These are phyloP conservation scores for Vachellia collinsii DNA, from an alignment of 306 rosid species.

Conservation along the genomic window DNA sequence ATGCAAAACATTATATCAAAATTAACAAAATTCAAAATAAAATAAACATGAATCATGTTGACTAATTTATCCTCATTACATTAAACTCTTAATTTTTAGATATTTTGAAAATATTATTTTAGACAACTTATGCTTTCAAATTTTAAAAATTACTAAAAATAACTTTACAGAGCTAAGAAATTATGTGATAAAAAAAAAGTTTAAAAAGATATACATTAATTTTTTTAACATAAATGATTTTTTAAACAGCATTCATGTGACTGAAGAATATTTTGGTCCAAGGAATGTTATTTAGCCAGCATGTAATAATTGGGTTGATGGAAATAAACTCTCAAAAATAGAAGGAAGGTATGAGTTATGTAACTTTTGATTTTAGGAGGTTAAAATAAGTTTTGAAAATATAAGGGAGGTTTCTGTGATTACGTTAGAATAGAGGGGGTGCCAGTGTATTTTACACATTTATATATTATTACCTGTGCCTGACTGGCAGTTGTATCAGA, in stretches of 20 bases:
- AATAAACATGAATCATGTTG: not conserved
- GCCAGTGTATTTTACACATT: not conserved
- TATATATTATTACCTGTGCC: conserved; percentile 69
- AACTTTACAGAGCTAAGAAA: no score
- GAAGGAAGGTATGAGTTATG: not conserved
- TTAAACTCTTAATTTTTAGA: not conserved
- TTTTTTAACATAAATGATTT: no score
- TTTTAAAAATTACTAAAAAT: no score
- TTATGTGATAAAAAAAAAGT: not conserved
- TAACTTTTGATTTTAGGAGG: no score
- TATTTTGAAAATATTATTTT: not conserved
- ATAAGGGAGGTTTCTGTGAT: not conserved
- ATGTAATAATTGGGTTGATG: not conserved
- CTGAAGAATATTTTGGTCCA: not conserved
- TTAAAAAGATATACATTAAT: no score
- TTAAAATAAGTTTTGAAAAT: not conserved
- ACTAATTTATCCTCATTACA: no score
- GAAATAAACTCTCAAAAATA: not conserved
- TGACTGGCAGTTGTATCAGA: conserved; percentile 55
- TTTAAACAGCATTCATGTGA: not conserved
- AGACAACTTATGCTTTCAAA: not conserved
- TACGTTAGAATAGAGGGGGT: not conserved
- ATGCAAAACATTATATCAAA: no score
- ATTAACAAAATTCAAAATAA: not conserved
- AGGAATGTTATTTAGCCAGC: not conserved